Conservation (phyloP, 1,284 basidiomycete genomes). For the Sanghuangporus weigelae region DNA sequence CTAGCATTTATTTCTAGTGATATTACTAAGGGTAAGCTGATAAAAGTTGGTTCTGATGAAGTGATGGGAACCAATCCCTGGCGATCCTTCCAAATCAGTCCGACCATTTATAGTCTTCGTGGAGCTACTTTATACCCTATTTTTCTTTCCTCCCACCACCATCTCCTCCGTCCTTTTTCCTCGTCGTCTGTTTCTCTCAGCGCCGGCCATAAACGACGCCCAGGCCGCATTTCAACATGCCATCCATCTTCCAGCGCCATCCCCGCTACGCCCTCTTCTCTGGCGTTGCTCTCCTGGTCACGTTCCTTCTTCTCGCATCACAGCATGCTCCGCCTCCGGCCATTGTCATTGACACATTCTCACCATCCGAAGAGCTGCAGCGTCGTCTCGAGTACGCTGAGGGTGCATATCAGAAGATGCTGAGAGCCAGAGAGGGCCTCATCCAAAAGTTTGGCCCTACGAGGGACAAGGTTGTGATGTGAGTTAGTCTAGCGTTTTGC, state of each 20-base stretch:
- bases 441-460: conserved; percentile 21
- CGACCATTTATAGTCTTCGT: not conserved
- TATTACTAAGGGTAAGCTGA: too few species aligned
- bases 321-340: conserved; percentile 16
- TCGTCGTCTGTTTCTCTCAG: not conserved
- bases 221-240: conserved; percentile 11
- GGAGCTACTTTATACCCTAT: not conserved
- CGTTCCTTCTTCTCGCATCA: conserved; percentile 18
- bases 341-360: conserved; percentile 3
- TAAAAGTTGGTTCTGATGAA: not conserved
- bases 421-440: conserved; percentile 15
- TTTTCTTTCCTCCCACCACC: not conserved
- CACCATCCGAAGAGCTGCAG: not conserved
- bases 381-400: conserved; percentile 12
- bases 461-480: conserved; percentile 16
- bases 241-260: conserved; percentile 18
- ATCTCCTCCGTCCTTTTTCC: not conserved
- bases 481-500: not conserved
- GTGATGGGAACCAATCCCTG: too few species aligned
- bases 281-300: conserved; percentile 15
- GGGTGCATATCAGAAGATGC: conserved; percentile 16
- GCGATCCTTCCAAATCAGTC: not conserved
- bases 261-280: conserved; percentile 17
- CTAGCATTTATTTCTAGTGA: not conserved
- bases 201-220: not conserved